These are phyloP conservation scores for Aureobasidium pullulans DNA, from an alignment of 2,329 filamentous ascomycete species.

Conservation along the genomic window DNA sequence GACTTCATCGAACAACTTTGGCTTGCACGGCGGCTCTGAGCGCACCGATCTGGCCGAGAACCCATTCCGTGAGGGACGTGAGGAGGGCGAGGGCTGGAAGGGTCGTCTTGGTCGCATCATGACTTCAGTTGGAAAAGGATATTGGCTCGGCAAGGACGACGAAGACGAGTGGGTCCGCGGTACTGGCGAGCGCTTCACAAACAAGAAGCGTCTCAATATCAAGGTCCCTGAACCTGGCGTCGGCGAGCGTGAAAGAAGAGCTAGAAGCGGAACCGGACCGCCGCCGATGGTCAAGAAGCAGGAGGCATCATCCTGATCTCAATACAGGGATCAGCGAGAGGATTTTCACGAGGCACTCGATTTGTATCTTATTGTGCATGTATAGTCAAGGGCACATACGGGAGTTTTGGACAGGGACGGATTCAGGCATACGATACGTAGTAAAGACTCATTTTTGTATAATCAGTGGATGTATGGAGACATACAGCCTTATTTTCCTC, in stretches of 20 bases:
- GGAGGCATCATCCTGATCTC: background rate
- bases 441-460: background rate
- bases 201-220: conserved; percentile 33
- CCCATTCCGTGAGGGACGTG: conserved; percentile 61
- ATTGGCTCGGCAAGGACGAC: conserved; percentile 68
- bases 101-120: conserved; percentile 73
- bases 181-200: conserved; percentile 51
- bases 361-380: conserved; percentile 1
- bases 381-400: background rate
- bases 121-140: conserved; percentile 64
- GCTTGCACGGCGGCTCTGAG: conserved; percentile 37
- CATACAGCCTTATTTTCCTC: background rate
- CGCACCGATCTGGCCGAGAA: conserved; percentile 48
- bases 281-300: conserved; percentile 25
- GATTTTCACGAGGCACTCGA: background rate
- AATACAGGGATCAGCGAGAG: background rate
- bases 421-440: background rate
- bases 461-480: background rate
- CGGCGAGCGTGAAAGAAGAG: conserved; percentile 52
- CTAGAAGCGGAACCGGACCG: conserved; percentile 55
- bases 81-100: conserved; percentile 72
- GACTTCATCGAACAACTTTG: conserved; percentile 22
- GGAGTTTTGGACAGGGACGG: background rate
- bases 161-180: conserved; percentile 59
- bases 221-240: conserved; percentile 38